Conservation (phyloP, 768 basidiomycete genomes). For the Sarcodon sp. region DNA sequence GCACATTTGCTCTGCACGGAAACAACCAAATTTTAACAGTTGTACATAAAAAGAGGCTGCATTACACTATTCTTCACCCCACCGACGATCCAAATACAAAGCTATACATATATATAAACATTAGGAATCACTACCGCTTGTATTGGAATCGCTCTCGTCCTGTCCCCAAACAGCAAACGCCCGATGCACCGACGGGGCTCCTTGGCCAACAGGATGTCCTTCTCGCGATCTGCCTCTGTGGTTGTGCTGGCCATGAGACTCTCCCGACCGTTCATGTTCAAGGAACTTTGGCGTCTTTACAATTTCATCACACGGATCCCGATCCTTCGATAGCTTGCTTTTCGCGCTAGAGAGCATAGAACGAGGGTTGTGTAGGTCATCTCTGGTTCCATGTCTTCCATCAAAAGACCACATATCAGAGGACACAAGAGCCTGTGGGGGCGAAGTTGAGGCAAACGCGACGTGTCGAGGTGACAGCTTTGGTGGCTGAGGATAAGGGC, state of each 20-base stretch:
- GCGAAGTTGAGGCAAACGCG: constrained; percentile 14
- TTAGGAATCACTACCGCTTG: constrained; percentile 55
- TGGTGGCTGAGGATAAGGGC: constrained; percentile 36
- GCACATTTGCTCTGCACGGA: no score
- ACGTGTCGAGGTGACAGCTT: constrained; percentile 35
- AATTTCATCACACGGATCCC: constrained; percentile 41
- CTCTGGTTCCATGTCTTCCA: constrained; percentile 29
- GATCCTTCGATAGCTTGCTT: constrained; percentile 47
- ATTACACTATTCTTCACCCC: no score
- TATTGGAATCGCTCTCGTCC: constrained; percentile 78
- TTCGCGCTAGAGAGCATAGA: constrained; percentile 22
- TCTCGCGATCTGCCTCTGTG: constrained; percentile 7
- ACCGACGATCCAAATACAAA: no score
- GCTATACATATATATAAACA: not conserved
- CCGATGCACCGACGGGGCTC: constrained; percentile 8
- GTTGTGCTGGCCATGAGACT: constrained; percentile 1
- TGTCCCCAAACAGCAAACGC: constrained; percentile 78
- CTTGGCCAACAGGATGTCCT: constrained; percentile 11
- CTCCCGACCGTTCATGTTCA: constrained; percentile 12
- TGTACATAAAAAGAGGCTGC: no score
- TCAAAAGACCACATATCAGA: constrained; percentile 16
- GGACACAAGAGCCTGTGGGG: constrained; percentile 27
- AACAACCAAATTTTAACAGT: no score
- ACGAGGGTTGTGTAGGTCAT: constrained; percentile 32
- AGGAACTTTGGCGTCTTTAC: constrained; percentile 49